Evolutionary conservation across 2,329 filamentous ascomycete species (phyloP), one percentile per base, ranked within the genome.

Genomic region (Alternaria atra): DNA sequence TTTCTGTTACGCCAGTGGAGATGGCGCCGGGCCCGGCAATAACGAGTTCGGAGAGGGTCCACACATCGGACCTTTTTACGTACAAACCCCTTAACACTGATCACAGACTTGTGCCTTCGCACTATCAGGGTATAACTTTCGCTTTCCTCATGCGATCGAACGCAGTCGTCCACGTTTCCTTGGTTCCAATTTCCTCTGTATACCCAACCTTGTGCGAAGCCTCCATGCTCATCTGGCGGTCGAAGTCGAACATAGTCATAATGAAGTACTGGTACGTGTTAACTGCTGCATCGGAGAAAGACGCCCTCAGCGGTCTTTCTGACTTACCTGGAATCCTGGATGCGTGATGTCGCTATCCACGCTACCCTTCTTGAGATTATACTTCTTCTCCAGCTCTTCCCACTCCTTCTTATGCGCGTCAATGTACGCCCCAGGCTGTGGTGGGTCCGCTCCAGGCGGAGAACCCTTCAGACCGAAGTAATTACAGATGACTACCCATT

Each of bases 391-490:
- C 35, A 75, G 55, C 34, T 69, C 69, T 37, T 70, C 66, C 73
- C 73, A 75, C 23, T 72, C 55, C 34, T 71, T 69, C 42, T 65
- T 67, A 52, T 76, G 72, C 46, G 60, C 64, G 42, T 63, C 67
- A 42, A 76, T 71, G 47, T 75, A 76, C 7, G 68, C 69, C 9
- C 68, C 71, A 3, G 73, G 73, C 59, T 75, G 72, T 6, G 72
- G 71, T 17, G 72, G 63, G 27, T 69, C 64, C 55, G 71, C 64
- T 52, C 68, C 68, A 6, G 73, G 73, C 0, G 71, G 71, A 7
- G 78, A 78, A 1, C 81, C 82, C 63, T 80, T 79, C 39, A 84
- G 69, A 3, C 80, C 79, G 71, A 84, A 84, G 64, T 82, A 83
- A 6, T 80, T 75, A 65, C 80, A 82, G 44, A 83, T 79, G 6